Conservation (phyloP, 2,329 filamentous ascomycete species). For the Epichloe festucae region DNA sequence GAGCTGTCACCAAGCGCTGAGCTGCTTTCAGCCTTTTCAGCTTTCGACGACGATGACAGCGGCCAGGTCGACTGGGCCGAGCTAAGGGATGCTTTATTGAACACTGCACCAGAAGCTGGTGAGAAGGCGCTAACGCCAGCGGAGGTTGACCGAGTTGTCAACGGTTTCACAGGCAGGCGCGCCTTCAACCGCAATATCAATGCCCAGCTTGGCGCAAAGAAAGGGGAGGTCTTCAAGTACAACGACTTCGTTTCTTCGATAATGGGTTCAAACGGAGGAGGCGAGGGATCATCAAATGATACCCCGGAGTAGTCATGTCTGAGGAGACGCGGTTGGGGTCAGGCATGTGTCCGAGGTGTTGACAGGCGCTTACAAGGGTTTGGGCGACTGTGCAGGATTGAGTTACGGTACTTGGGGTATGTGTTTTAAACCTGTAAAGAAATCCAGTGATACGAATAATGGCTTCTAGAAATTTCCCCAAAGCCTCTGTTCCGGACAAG, state of each 20-base stretch:
- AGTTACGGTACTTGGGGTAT: background rate
- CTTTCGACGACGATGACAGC: slow-evolving; percentile 91
- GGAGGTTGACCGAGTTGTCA: slow-evolving; percentile 80
- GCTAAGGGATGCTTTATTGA: slow-evolving; percentile 67
- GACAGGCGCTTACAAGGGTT: background rate
- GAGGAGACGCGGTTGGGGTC: background rate
- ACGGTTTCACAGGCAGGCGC: slow-evolving; percentile 70
- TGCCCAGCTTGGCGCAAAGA: slow-evolving; percentile 40
- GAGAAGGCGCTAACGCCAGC: slow-evolving; percentile 48
- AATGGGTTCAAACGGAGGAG: slow-evolving; percentile 37
- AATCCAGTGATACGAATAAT: background rate
- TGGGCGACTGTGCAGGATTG: background rate
- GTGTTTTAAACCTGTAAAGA: background rate
- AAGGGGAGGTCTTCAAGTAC: slow-evolving; percentile 86
- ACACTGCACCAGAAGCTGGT: slow-evolving; percentile 67
- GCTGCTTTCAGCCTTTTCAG: slow-evolving; percentile 78
- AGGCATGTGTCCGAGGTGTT: background rate
- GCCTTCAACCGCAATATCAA: slow-evolving; percentile 59
- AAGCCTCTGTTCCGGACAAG: no score
- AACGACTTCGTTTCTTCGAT: slow-evolving; percentile 75
- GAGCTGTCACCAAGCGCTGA: slow-evolving; percentile 67
- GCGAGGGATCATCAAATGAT: slow-evolving; percentile 16
- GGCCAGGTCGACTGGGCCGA: slow-evolving; percentile 80
- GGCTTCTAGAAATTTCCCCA: background rate
- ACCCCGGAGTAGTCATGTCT: slow-evolving; percentile 11